These are phyloP conservation scores for Litchi chinensis DNA, from an alignment of 345 rosid species.

Conservation along the genomic window DNA sequence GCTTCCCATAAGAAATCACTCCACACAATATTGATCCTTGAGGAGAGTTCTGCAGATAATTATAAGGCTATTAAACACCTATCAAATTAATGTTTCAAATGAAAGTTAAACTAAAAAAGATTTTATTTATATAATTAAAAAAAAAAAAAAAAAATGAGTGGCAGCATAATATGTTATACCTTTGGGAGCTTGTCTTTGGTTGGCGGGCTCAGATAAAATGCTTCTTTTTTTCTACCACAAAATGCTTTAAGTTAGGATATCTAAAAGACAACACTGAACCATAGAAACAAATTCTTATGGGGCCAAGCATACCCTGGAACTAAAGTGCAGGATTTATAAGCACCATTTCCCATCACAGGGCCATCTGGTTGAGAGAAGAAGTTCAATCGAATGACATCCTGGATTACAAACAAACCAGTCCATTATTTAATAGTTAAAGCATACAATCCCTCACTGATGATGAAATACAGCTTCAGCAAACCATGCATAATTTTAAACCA, in stretches of 20 bases:
- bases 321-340: conserved; percentile 74
- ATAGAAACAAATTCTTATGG: conserved; percentile 22
- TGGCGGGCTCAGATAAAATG: conserved; percentile 85
- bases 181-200: conserved; percentile 82
- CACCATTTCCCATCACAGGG: conserved; percentile 82
- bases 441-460: neutral
- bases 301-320: conserved; percentile 72
- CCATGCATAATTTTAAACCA: neutral
- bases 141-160: neutral
- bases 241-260: conserved; percentile 23
- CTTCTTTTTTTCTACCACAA: conserved; percentile 72
- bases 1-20: conserved; percentile 73
- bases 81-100: neutral
- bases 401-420: conserved; percentile 20
- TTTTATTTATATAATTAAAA: neutral
- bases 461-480: neutral
- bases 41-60: conserved; percentile 63
- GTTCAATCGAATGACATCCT: conserved; percentile 72
- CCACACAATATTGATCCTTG: conserved; percentile 88
- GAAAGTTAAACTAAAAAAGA: neutral
- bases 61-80: conserved; percentile 10
- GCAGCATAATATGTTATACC: conserved; percentile 35
- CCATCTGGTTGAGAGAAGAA: conserved; percentile 97
- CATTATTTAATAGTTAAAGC: neutral
- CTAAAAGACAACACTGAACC: conserved; percentile 17